Conservation (phyloP, 257 asterid species). For the Coffea canephora region DNA sequence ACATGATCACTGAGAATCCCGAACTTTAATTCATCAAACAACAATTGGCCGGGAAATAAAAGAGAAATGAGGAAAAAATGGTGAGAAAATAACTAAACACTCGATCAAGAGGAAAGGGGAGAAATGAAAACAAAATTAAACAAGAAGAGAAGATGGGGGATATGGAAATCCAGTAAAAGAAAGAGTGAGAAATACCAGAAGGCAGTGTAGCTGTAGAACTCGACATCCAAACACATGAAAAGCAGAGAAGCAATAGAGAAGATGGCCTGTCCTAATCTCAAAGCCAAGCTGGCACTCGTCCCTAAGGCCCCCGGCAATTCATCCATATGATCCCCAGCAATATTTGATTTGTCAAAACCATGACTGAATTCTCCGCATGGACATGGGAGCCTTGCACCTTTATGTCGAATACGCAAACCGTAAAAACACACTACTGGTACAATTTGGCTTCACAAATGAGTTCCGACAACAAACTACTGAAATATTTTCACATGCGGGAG, state of each 20-base stretch:
- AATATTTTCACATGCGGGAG: background rate
- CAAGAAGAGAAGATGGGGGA: background rate
- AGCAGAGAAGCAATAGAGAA: slow-evolving; percentile 91
- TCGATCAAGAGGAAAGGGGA: background rate
- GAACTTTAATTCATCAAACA: background rate
- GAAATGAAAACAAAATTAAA: background rate
- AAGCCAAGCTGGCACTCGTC: slow-evolving; percentile 85
- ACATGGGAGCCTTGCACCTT: background rate
- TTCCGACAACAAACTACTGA: background rate
- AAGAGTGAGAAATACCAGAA: slow-evolving; percentile 61
- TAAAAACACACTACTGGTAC: background rate
- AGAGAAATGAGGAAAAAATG: background rate
- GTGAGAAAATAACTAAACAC: background rate
- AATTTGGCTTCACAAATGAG: background rate
- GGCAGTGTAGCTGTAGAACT: slow-evolving; percentile 91
- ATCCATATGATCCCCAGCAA: slow-evolving; percentile 53
- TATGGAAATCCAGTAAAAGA: background rate
- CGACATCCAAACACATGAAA: slow-evolving; percentile 86
- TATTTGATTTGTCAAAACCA: slow-evolving; percentile 33
- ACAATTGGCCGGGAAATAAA: background rate
- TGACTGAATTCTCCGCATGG: slow-evolving; percentile 26
- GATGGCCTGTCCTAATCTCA: slow-evolving; percentile 81
- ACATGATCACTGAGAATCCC: background rate
- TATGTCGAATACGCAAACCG: slow-evolving; percentile 7
- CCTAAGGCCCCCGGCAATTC: slow-evolving; percentile 90